These are phyloP conservation scores for Botrytis porri DNA, from an alignment of 2,329 filamentous ascomycete species.

Conservation along the genomic window DNA sequence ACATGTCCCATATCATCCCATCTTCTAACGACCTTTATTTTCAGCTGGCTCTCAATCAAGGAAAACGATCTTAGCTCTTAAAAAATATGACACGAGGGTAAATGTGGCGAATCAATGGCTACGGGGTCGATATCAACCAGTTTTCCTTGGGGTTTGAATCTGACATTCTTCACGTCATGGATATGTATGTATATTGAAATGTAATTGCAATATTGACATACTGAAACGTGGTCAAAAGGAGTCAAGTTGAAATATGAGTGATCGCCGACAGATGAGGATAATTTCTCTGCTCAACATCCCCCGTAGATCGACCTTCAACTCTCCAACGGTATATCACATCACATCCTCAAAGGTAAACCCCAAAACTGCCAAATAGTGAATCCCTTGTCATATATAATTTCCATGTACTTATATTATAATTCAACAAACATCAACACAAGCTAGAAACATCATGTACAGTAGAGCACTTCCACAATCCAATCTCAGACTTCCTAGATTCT, in stretches of 20 bases:
- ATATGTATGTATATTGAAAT: no score
- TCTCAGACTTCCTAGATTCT: neutral
- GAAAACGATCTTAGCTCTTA: neutral
- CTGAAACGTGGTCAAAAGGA: no score
- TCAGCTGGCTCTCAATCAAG: no score
- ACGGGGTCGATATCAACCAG: neutral
- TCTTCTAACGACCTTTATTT: no score
- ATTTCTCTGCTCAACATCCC: neutral
- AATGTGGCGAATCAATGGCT: neutral
- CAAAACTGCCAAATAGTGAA: neutral
- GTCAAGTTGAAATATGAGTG: neutral
- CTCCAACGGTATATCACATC: neutral
- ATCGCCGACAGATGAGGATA: accelerated
- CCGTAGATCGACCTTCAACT: neutral
- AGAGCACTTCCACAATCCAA: neutral
- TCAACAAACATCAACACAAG: neutral
- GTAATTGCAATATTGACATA: no score
- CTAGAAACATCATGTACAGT: neutral
- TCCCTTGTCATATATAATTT: neutral
- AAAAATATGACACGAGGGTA: accelerated
- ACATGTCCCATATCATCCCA: neutral
- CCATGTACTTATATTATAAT: neutral
- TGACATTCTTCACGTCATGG: neutral
- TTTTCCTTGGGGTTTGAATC: neutral
- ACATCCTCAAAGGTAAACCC: accelerated